phyloP scores from a whole-genome alignment of 2,329 filamentous ascomycete species.

The Dactylellina parvicollis region DNA sequence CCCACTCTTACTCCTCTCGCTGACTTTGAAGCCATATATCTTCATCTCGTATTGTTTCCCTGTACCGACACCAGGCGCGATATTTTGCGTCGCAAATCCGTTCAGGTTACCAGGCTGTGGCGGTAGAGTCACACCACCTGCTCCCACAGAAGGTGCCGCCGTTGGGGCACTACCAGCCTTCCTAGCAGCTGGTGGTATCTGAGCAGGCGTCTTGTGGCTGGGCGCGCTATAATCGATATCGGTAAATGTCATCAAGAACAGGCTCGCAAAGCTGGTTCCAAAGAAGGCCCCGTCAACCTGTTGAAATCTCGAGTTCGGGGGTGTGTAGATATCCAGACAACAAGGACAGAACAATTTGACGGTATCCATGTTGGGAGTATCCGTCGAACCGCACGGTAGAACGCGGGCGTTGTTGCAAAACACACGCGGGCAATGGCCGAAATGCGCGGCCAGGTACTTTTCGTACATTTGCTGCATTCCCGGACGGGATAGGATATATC shows the following conservation, averaged over 20 bases:
- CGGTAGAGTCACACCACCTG: conserved; percentile 12
- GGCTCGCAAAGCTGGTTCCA: conserved; percentile 92
- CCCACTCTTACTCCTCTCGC: conserved; percentile 85
- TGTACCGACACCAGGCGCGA: conserved; percentile 83
- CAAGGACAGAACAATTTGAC: conserved; percentile 98
- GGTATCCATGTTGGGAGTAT: conserved; percentile 94
- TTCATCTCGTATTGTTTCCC: conserved; percentile 90
- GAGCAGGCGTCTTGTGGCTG: conserved; percentile 66
- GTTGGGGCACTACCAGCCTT: conserved; percentile 21
- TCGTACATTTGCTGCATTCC: conserved; percentile 99
- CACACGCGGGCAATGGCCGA: conserved; percentile 93
- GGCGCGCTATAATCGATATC: conserved; percentile 85
- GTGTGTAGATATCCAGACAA: conserved; percentile 95
- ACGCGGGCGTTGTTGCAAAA: conserved; percentile 87
- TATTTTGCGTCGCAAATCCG: conserved; percentile 84
- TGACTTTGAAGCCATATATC: conserved; percentile 96
- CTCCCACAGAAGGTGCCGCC: conserved; percentile 29
- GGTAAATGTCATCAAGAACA: conserved; percentile 98
- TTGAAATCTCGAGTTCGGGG: conserved; percentile 96
- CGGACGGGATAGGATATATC: conserved; percentile 94
- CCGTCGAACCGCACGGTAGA: conserved; percentile 89
- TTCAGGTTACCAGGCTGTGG: conserved; percentile 68
- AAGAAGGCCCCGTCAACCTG: conserved; percentile 98
- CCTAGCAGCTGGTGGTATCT: conserved; percentile 55
- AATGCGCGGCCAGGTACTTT: conserved; percentile 97